These are phyloP conservation scores for Lagenidium giganteum DNA, from an alignment of 352 stramenopile genomes.

Conservation along the genomic window DNA sequence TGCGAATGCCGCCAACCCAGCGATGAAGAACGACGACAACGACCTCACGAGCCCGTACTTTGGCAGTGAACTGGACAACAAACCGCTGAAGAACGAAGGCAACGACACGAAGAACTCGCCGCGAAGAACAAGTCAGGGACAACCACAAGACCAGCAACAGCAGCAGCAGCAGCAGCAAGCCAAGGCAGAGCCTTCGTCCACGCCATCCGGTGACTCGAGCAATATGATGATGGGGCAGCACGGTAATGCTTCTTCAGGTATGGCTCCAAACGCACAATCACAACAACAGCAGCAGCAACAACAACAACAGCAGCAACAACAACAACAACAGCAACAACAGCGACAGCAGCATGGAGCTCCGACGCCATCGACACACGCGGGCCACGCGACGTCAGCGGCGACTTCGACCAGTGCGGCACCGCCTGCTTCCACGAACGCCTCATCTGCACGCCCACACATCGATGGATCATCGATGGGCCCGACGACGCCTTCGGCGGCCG, in stretches of 20 bases:
- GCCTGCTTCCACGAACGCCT: slow-evolving; percentile 38
- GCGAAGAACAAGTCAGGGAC: slow-evolving; percentile 5
- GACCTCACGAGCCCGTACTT: slow-evolving; percentile 62
- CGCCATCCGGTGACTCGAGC: slow-evolving; percentile 1
- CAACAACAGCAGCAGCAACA: neutral
- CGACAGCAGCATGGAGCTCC: neutral
- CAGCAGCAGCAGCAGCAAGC: slow-evolving; percentile 3
- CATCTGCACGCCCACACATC: slow-evolving; percentile 67
- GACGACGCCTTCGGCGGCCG: slow-evolving; percentile 7
- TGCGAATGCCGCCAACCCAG: neutral
- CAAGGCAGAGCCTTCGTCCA: too few relatives aligned
- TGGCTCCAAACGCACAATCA: slow-evolving; percentile 3
- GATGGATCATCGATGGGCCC: slow-evolving; percentile 20
- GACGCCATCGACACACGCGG: neutral
- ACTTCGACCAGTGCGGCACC: slow-evolving; percentile 12
- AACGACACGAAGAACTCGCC: slow-evolving; percentile 20
- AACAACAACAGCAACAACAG: slow-evolving; percentile 1
- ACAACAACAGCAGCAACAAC: slow-evolving; percentile 20
- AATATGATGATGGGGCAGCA: slow-evolving; percentile 7
- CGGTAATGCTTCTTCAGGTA: slow-evolving; percentile 12
- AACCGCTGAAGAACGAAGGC: slow-evolving; percentile 25
- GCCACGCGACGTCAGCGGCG: neutral
- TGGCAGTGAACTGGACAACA: slow-evolving; percentile 49
- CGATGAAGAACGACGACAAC: slow-evolving; percentile 19
- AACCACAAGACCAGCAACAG: slow-evolving; percentile 14